phyloP scores from a whole-genome alignment of 805 yeast species.

The Starmerella gropengiesseri region DNA sequence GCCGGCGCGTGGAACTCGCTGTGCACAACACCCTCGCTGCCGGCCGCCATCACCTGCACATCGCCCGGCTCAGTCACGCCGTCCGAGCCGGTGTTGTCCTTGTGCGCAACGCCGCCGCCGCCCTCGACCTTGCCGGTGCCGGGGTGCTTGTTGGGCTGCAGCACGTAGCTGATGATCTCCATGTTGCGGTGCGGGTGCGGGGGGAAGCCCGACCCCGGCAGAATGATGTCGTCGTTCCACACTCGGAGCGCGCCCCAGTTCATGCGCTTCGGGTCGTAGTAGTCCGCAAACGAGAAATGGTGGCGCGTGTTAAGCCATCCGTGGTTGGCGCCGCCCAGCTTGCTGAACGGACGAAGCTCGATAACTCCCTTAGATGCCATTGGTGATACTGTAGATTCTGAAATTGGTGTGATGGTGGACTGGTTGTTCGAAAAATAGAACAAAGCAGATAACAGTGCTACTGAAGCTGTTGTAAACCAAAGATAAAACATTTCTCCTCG shows the following conservation, averaged over 20 bases:
- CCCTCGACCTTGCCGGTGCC: conserved; percentile 15
- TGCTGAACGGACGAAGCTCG: conserved; percentile 14
- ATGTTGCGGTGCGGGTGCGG: conserved; percentile 21
- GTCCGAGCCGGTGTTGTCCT: conserved; percentile 17
- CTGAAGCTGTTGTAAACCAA: conserved; percentile 1
- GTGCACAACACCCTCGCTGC: conserved; percentile 20
- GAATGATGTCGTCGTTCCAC: conserved; percentile 18
- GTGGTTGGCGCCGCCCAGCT: conserved; percentile 18
- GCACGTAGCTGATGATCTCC: conserved; percentile 18
- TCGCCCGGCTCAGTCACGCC: conserved; percentile 20
- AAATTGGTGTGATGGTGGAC: background rate
- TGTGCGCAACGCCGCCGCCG: conserved; percentile 18
- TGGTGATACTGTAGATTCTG: background rate
- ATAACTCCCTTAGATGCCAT: conserved; percentile 9
- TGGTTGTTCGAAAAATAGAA: background rate
- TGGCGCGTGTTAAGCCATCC: conserved; percentile 20
- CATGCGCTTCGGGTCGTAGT: conserved; percentile 19
- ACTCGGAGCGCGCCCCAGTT: conserved; percentile 22
- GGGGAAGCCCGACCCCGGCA: conserved; percentile 18
- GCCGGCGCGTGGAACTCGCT: conserved; percentile 16
- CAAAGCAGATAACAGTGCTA: background rate
- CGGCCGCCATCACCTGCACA: conserved; percentile 21
- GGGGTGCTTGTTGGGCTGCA: conserved; percentile 14
- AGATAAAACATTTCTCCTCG: background rate
- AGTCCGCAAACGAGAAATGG: conserved; percentile 20